These are phyloP conservation scores for Hypoxylon sp. DNA, from an alignment of 2,329 filamentous ascomycete species.

Conservation along the genomic window DNA sequence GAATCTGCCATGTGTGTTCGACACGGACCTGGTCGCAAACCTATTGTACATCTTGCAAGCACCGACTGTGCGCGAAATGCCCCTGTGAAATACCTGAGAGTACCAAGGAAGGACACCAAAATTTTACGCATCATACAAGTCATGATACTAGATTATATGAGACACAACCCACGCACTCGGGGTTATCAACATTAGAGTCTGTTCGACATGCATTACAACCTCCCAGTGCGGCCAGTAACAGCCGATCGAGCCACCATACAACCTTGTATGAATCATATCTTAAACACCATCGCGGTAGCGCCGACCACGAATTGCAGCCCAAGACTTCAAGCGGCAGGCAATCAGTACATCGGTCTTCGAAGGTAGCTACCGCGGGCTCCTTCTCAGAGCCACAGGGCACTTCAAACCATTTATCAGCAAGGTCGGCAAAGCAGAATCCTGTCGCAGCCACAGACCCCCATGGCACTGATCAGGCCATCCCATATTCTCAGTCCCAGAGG, in stretches of 20 bases:
- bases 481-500: conserved; percentile 1
- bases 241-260: background rate
- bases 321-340: background rate
- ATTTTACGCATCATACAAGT: conserved; percentile 36
- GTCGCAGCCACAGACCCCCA: conserved; percentile 39
- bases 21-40: conserved; percentile 50
- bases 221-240: background rate
- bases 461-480: background rate
- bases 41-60: conserved; percentile 59
- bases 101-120: conserved; percentile 33
- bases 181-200: too few species aligned
- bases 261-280: too few species aligned
- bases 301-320: background rate
- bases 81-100: conserved; percentile 47
- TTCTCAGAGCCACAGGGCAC: background rate
- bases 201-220: too few species aligned
- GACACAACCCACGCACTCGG: conserved; percentile 15
- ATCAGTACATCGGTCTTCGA: background rate
- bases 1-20: conserved; percentile 61
- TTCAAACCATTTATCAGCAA: conserved; percentile 6
- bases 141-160: conserved; percentile 28
- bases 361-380: background rate
- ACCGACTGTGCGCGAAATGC: conserved; percentile 60
- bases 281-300: background rate
- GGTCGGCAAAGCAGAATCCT: conserved; percentile 35